Evolutionary conservation across 2,329 filamentous ascomycete species (phyloP), one percentile per base, ranked within the genome.

Genomic region (Apiospora sp.): DNA sequence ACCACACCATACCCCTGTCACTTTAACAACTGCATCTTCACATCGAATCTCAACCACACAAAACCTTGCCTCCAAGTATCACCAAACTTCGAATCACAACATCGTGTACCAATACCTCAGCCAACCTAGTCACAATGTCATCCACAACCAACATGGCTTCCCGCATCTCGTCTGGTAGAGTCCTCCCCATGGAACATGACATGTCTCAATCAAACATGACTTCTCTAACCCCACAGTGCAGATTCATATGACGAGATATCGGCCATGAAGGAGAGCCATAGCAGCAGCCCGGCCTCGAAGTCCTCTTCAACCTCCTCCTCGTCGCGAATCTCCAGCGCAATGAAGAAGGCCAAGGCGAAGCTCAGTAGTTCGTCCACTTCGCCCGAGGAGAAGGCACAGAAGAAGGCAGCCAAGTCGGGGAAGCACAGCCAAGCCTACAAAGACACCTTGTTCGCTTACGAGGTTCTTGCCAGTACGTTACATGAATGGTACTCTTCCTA

Each of bases 311-410:
- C 67, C 16, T 48, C 44, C 27, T 49, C 67, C 22, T 49, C 67
- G 4, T 49, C 67, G 1, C 27, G 67, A 10, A 44, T 69, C 13
- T 69, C 67, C 22, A 7, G 6, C 34, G 44, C 44, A 4, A 30
- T 69, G 67, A 69, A 69, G 27, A 69, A 69, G 22, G 43, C 37
- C 67, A 69, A 49, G 67, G 44, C 67, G 27, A 69, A 69, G 58
- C 34, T 64, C 34, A 19, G 58, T 34, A 64, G 58, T 3, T 64
- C 58, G 10, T 64, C 58, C 34, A 41, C 34, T 16, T n/a, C 58
- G 3, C 22, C 34, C 19, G 58, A 64, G 22, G 58, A 64, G n/a
- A 64, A 41, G 34, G 19, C 58, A 2, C 58, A 64, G 34, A 64
- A 64, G 34, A 64, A 64, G 34, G 22, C 58, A n/a, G 30, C 19